Percentiles rank a stretch among this genome's conserved stretches.
Conservation (phyloP, 345 rosid genomes). For the Laguncularia racemosa region DNA sequence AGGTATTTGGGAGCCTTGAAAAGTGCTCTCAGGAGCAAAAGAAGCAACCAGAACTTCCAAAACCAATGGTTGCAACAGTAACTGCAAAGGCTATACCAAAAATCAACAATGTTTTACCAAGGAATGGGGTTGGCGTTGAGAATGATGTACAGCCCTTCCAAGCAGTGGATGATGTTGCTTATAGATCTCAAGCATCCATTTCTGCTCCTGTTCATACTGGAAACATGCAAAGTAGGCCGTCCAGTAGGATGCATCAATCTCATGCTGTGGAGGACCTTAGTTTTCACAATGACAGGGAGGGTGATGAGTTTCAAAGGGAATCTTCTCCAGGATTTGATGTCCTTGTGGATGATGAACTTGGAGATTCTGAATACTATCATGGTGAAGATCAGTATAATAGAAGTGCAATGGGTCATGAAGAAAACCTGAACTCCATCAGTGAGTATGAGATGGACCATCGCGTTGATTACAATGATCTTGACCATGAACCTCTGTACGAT, state of each 20-base stretch:
- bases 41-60: conserved; percentile 23
- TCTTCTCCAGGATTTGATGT: conserved; percentile 98
- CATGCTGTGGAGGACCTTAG: conserved; percentile 42
- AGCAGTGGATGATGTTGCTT: conserved; percentile 30
- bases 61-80: conserved; percentile 18
- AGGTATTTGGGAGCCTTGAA: conserved; percentile 24
- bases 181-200: conserved; percentile 24
- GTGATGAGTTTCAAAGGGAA: conserved; percentile 64
- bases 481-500: conserved; percentile 35
- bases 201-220: conserved; percentile 30
- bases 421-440: conserved; percentile 39
- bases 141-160: conserved; percentile 23
- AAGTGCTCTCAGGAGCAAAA: conserved; percentile 30
- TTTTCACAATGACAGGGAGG: conserved; percentile 52
- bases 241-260: conserved; percentile 34
- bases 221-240: conserved; percentile 17
- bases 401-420: conserved; percentile 41
- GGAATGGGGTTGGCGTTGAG: conserved; percentile 24
- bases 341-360: conserved; percentile 78
- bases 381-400: conserved; percentile 59
- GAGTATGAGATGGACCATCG: conserved; percentile 43
- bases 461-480: conserved; percentile 43
- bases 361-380: conserved; percentile 61
- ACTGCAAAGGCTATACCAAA: conserved; percentile 27
- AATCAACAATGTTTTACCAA: conserved; percentile 20